Conservation (phyloP, 2,329 filamentous ascomycete species). For the Bretziella fagacearum region DNA sequence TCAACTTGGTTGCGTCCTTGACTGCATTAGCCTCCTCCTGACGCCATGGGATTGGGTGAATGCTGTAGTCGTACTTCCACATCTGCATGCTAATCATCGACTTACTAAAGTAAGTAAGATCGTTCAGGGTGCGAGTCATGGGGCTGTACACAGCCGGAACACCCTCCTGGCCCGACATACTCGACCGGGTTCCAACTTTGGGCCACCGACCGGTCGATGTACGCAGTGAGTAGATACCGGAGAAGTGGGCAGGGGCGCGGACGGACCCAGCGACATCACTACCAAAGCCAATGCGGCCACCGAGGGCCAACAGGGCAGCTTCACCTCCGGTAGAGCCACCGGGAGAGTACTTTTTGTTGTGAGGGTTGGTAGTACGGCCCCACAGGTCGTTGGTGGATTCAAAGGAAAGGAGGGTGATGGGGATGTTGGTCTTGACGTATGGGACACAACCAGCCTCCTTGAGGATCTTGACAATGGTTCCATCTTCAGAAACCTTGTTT, state of each 20-base stretch:
- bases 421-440: constrained; percentile 84
- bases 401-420: constrained; percentile 72
- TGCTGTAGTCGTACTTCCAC: constrained; percentile 75
- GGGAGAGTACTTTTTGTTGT: constrained; percentile 68
- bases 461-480: constrained; percentile 54
- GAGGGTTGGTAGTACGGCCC: constrained; percentile 68
- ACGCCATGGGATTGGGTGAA: constrained; percentile 73
- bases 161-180: constrained; percentile 85
- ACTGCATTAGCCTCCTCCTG: constrained; percentile 41
- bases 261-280: constrained; percentile 86
- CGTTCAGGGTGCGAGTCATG: constrained; percentile 73
- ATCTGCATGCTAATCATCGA: constrained; percentile 64
- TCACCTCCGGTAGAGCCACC: constrained; percentile 84
- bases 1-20: constrained; percentile 42
- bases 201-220: constrained; percentile 87
- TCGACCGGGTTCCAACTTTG: constrained; percentile 66
- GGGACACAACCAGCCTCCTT: constrained; percentile 81
- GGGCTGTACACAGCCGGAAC: constrained; percentile 79
- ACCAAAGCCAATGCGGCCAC: constrained; percentile 74
- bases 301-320: constrained; percentile 62
- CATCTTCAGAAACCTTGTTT: constrained; percentile 51
- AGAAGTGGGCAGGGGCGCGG: constrained; percentile 72
- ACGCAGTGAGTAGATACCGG: constrained; percentile 70
- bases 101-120: constrained; percentile 70
- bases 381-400: constrained; percentile 66